These are phyloP conservation scores for Vitis riparia DNA, from an alignment of 164 flowering plant genomes.

Conservation along the genomic window DNA sequence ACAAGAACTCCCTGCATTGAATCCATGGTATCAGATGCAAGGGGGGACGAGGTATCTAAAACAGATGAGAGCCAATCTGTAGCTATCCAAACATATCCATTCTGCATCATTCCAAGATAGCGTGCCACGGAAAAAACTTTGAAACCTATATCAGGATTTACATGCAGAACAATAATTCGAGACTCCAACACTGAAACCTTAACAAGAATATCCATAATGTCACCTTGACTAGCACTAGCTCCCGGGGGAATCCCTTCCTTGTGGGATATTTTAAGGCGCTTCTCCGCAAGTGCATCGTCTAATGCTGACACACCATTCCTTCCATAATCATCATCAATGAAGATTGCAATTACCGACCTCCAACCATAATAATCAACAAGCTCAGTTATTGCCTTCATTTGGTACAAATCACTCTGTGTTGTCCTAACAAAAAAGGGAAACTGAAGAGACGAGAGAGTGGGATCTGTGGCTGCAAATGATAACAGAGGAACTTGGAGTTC, in stretches of 20 bases:
- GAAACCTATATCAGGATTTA: slow-evolving; percentile 52
- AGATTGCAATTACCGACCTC: slow-evolving; percentile 75
- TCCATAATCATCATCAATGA: slow-evolving; percentile 76
- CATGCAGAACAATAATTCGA: slow-evolving; percentile 73
- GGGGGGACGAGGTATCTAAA: slow-evolving; percentile 55
- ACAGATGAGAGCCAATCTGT: slow-evolving; percentile 82
- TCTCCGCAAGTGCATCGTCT: slow-evolving; percentile 64
- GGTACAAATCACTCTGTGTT: slow-evolving; percentile 70
- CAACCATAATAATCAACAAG: slow-evolving; percentile 66
- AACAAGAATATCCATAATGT: slow-evolving; percentile 55
- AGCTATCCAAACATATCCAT: slow-evolving; percentile 91
- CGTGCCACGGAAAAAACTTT: slow-evolving; percentile 58
- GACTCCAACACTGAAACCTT: slow-evolving; percentile 65
- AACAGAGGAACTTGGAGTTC: slow-evolving; percentile 85
- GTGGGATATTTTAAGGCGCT: slow-evolving; percentile 64
- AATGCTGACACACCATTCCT: slow-evolving; percentile 80
- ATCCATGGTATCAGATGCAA: slow-evolving; percentile 39
- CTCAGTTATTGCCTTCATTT: slow-evolving; percentile 87
- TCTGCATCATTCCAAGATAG: slow-evolving; percentile 72
- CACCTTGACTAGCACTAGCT: slow-evolving; percentile 24
- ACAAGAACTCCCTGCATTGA: slow-evolving; percentile 76
- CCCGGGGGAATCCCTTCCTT: slow-evolving; percentile 55
- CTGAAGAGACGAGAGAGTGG: slow-evolving; percentile 74
- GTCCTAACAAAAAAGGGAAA: slow-evolving; percentile 80
- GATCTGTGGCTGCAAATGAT: slow-evolving; percentile 89